phyloP scores from a whole-genome alignment of 176 grass and related monocot genomes.

The Thinopyrum elongatum region DNA sequence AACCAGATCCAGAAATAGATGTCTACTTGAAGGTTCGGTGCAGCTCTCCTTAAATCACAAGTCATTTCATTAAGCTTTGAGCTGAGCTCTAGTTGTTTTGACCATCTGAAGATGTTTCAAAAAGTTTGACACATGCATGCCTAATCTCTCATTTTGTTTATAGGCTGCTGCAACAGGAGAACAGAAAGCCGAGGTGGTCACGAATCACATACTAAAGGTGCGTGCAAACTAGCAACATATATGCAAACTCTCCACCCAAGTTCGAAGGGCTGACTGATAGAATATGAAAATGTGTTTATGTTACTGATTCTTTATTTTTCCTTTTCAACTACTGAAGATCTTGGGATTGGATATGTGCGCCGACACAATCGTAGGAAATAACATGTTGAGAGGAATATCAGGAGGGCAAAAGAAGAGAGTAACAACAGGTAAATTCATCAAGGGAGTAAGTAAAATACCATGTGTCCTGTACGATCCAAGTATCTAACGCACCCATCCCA shows the following conservation, averaged over 20 bases:
- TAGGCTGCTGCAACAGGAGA: constrained; percentile 68
- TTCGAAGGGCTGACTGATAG: neutral
- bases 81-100: neutral
- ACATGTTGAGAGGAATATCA: constrained; percentile 88
- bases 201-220: constrained; percentile 91
- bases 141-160: neutral
- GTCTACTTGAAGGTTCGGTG: constrained; percentile 67
- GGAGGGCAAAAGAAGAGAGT: constrained; percentile 89
- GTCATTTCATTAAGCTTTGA: neutral
- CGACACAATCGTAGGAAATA: constrained; percentile 81
- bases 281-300: neutral
- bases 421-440: constrained; percentile 67
- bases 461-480: neutral
- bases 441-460: constrained; percentile 13
- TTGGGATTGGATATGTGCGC: constrained; percentile 84
- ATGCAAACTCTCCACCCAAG: neutral
- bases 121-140: neutral
- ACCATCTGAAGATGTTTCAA: neutral
- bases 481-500: neutral
- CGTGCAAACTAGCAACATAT: neutral
- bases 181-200: constrained; percentile 66
- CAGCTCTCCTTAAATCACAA: neutral
- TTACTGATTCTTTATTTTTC: neutral
- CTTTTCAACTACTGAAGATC: constrained; percentile 45
- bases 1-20: constrained; percentile 71